Conservation (phyloP, 2,329 filamentous ascomycete genomes). For the Aspergillus arachidicola region DNA sequence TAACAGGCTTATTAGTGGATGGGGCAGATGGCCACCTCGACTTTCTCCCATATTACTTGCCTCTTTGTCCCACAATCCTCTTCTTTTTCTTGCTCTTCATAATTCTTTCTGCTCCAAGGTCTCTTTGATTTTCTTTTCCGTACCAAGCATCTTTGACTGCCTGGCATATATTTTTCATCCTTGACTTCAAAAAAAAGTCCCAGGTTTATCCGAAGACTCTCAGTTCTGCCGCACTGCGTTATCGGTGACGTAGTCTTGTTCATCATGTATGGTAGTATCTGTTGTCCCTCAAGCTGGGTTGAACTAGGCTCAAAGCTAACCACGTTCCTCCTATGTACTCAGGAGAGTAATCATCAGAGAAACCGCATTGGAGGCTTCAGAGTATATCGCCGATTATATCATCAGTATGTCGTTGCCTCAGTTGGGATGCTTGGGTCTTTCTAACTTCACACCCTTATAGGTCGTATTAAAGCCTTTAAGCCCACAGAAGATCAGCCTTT, state of each 20-base stretch:
- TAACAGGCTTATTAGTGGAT: constrained; percentile 30
- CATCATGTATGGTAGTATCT: constrained; percentile 28
- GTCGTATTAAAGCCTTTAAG: constrained; percentile 75
- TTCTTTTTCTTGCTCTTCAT: constrained; percentile 3
- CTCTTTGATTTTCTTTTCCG: background rate
- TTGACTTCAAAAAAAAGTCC: background rate
- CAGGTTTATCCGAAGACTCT: constrained; percentile 3
- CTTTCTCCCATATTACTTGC: background rate
- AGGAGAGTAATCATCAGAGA: constrained; percentile 87
- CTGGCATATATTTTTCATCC: background rate
- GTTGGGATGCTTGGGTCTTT: background rate
- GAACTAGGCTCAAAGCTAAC: constrained; percentile 11
- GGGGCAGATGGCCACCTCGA: constrained; percentile 6
- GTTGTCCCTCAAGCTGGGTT: background rate
- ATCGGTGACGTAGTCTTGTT: constrained; percentile 30
- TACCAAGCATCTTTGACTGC: background rate
- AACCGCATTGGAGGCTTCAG: constrained; percentile 67
- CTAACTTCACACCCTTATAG: constrained; percentile 41
- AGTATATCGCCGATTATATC: constrained; percentile 80
- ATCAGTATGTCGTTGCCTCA: constrained; percentile 57
- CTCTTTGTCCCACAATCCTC: background rate
- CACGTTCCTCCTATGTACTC: constrained; percentile 12
- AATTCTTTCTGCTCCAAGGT: background rate
- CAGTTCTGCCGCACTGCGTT: constrained; percentile 4
- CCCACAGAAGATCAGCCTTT: constrained; percentile 75